These are phyloP conservation scores for Myrica gale DNA, from an alignment of 306 rosid genomes.

Conservation along the genomic window DNA sequence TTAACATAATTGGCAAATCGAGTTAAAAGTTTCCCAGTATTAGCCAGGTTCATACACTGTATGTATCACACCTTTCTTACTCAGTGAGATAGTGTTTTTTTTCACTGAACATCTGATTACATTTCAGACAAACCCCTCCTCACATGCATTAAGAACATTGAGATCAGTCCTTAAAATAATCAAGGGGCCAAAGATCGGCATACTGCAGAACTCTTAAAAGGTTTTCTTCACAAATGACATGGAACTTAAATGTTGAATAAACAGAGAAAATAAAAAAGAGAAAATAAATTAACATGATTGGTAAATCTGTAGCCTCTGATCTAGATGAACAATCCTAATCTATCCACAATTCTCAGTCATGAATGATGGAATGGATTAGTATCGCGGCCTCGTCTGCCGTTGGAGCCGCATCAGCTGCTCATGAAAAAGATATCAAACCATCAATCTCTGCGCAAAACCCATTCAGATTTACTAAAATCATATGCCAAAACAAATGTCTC, in stretches of 20 bases:
- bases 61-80: too few species aligned
- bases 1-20: too few species aligned
- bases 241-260: neutral
- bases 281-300: neutral
- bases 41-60: too few species aligned
- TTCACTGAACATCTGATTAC: neutral
- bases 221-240: neutral
- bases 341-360: constrained; percentile 17
- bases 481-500: neutral
- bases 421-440: neutral
- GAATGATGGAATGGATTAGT: constrained; percentile 41
- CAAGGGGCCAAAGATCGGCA: neutral
- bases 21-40: too few species aligned
- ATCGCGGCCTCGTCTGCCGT: constrained; percentile 49
- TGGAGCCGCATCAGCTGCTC: constrained; percentile 43
- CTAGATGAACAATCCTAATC: neutral
- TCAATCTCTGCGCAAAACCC: neutral
- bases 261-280: neutral
- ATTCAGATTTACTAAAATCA: neutral
- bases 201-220: neutral
- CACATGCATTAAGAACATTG: neutral
- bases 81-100: too few species aligned
- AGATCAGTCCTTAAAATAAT: neutral
- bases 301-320: neutral
- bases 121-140: neutral